A percentile compares a stretch with the other conserved stretches of the same genome.
phyloP scores from a whole-genome alignment of 352 stramenopile genomes.

The Thalassiosira hispida region DNA sequence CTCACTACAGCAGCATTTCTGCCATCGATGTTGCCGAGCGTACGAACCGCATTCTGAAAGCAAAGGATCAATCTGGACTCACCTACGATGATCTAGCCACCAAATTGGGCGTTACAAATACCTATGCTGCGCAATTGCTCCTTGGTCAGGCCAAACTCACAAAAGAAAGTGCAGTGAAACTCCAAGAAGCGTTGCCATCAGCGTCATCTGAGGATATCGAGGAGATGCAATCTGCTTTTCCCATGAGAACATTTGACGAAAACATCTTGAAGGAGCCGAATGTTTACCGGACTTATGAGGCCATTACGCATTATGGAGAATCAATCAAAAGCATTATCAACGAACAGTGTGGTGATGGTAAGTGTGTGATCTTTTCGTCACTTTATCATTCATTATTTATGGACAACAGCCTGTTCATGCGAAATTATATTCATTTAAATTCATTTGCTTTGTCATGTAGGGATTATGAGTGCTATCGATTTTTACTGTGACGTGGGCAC shows the following conservation, averaged over 20 bases:
- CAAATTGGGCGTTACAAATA: constrained; percentile 77
- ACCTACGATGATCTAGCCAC: constrained; percentile 77
- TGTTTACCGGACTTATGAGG: constrained; percentile 79
- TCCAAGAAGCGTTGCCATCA: constrained; percentile 63
- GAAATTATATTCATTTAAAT: too few species aligned
- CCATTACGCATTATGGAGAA: constrained; percentile 79
- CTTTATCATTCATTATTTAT: constrained; percentile 47
- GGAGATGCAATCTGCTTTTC: constrained; percentile 65
- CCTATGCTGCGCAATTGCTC: constrained; percentile 78
- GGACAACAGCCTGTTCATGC: too few species aligned
- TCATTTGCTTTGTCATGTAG: neutral
- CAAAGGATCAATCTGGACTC: constrained; percentile 57
- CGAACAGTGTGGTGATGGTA: constrained; percentile 73
- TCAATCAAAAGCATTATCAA: constrained; percentile 78
- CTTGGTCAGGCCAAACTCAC: constrained; percentile 79
- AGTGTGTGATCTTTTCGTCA: neutral
- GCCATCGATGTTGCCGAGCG: constrained; percentile 48
- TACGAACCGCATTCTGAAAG: constrained; percentile 53
- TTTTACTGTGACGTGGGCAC: constrained; percentile 76
- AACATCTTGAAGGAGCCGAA: constrained; percentile 79
- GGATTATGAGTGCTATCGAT: constrained; percentile 76
- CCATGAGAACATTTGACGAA: constrained; percentile 68
- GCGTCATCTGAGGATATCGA: constrained; percentile 55
- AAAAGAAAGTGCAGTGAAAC: constrained; percentile 49
- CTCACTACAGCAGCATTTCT: constrained; percentile 25